Conservation (phyloP, 179 eudicot genomes). For the Vitellaria paradoxa region DNA sequence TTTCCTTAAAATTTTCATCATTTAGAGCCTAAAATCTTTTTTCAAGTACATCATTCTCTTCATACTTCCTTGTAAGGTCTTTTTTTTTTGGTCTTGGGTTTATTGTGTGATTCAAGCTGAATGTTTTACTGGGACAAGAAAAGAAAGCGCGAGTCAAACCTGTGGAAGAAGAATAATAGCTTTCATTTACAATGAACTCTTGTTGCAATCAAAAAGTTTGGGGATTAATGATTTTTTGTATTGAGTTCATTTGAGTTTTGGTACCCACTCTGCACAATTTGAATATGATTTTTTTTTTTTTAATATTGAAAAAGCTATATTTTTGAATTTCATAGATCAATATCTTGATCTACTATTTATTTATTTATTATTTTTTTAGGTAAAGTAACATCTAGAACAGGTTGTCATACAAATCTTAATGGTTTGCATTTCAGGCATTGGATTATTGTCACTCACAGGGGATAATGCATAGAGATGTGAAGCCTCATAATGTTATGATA, state of each 20-base stretch:
- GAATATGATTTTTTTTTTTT: not conserved
- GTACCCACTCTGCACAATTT: not conserved
- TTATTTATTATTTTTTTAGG: not conserved
- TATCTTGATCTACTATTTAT: not conserved
- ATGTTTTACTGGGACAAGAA: not conserved
- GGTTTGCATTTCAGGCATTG: conserved; percentile 51
- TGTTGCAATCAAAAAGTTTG: not conserved
- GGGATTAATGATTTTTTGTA: not conserved
- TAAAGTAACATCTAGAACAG: not conserved
- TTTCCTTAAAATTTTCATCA: too few species aligned
- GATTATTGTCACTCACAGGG: conserved; percentile 94
- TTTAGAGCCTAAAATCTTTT: too few species aligned
- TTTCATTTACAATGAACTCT: not conserved
- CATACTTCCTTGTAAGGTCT: too few species aligned
- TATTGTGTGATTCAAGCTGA: not conserved
- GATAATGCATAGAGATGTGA: conserved; percentile 92
- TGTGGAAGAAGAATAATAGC: not conserved
- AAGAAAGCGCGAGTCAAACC: not conserved
- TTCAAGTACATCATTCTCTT: too few species aligned
- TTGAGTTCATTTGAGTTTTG: not conserved
- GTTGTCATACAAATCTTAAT: not conserved
- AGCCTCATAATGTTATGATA: conserved; percentile 93
- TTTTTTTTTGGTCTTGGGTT: too few species aligned
- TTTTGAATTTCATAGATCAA: not conserved
- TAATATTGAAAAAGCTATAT: not conserved